Percentiles rank a stretch among this genome's conserved stretches.
phyloP scores from a whole-genome alignment of 805 yeast species.

The Pichia thaimueangensis region DNA sequence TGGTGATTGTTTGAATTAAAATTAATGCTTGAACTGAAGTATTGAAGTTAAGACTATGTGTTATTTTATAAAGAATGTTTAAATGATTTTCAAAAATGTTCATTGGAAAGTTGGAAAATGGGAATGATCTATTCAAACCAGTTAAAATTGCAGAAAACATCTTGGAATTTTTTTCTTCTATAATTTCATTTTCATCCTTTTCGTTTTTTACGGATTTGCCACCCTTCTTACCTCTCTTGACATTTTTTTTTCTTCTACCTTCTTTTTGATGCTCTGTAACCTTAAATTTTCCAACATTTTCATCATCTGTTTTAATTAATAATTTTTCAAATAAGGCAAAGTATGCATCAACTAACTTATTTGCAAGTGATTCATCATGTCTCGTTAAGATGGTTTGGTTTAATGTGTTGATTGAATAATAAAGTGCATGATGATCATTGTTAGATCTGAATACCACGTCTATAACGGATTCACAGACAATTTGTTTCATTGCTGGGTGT shows the following conservation, averaged over 20 bases:
- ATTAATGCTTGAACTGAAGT: constrained; percentile 90
- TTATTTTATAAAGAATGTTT: constrained; percentile 79
- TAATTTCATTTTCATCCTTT: constrained; percentile 56
- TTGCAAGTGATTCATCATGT: constrained; percentile 75
- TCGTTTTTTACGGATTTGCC: constrained; percentile 68
- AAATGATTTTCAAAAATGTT: constrained; percentile 69
- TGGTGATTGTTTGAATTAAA: constrained; percentile 73
- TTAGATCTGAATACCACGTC: constrained; percentile 71
- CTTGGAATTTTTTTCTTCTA: constrained; percentile 77
- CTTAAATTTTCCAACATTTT: constrained; percentile 33
- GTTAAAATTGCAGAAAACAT: constrained; percentile 86
- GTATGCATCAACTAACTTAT: constrained; percentile 74
- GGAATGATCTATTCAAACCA: constrained; percentile 94
- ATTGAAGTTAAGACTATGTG: constrained; percentile 90
- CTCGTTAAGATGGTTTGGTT: constrained; percentile 88
- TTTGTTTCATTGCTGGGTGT: constrained; percentile 92
- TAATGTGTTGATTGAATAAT: constrained; percentile 80
- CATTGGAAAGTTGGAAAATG: constrained; percentile 72
- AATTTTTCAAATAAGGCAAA: constrained; percentile 81
- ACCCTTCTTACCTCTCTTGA: constrained; percentile 82
- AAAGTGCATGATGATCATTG: constrained; percentile 80
- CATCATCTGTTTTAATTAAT: constrained; percentile 58
- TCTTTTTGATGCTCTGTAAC: constrained; percentile 47
- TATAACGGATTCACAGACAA: constrained; percentile 70
- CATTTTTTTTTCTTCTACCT: constrained; percentile 63